Base-by-base conservation (phyloP, 1,284 basidiomycete species). In the Hemileia vastatrix region DNA sequence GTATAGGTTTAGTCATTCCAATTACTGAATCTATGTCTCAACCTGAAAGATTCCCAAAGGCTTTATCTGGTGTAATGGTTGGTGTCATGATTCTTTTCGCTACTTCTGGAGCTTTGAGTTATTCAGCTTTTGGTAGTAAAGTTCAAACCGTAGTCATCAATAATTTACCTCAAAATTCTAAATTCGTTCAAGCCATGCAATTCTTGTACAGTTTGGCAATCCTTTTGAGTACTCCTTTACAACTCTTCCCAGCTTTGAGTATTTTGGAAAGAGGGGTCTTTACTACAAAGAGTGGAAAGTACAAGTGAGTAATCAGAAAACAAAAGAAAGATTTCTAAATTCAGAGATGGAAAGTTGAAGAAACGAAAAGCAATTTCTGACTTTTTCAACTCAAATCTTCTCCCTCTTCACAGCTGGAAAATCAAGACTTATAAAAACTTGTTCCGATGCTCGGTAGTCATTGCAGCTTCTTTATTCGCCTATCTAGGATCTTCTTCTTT, bases 211-310 rank as follows among this genome's bases (percentile, higher is more conserved):
- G 88, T n/a, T 75, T 92, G 45, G 94, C 93, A 8, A 97, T 97
- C 75, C 80, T 97, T 64, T 84, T 97, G 47, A 95, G 91, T 11
- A 87, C 89, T 11, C 94, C 94, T 0, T 83, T 98, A 3, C 91
- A 94, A 75, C 85, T 98, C 63, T 97, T 98, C 87, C 94, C 94
- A 0, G 95, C 93, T 1, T 85, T 96, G 50, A 84, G 92, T 51
- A 97, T 98, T 74, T 84, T 97, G 78, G 95, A 98, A 80, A 94
- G 94, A 70, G 93, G 90, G 1, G 73, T 98, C 18, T 97, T 97
- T 76, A 83, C 84, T 55, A 71, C n/a, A n/a, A n/a, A 76, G 63
- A 84, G 83, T 56, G 94, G 92, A 70, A 95, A 95, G 66, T 90
- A 90, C 76, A 80, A 84, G 88, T 71, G n/a, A n/a, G n/a, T n/a